phyloP scores from a whole-genome alignment of 768 basidiomycete genomes.

The Suillus placidus region DNA sequence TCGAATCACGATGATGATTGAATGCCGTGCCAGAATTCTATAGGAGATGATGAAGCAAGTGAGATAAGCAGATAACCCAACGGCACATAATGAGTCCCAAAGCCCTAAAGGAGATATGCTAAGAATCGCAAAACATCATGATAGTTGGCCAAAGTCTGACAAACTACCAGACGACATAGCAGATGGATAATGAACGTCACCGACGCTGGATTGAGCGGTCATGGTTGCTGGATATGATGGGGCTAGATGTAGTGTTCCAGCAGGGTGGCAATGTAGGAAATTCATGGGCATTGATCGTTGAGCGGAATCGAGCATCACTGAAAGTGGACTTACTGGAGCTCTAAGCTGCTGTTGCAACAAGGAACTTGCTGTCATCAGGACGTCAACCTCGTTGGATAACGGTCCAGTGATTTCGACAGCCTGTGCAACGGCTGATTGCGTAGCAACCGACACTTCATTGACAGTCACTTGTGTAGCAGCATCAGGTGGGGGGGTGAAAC shows the following conservation, averaged over 20 bases:
- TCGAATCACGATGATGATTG: constrained; percentile 18
- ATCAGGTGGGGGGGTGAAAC: constrained; percentile 35
- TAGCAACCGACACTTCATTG: constrained; percentile 58
- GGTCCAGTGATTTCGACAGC: constrained; percentile 79
- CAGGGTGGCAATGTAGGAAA: constrained; percentile 38
- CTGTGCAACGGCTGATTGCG: constrained; percentile 80
- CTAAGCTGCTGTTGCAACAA: constrained; percentile 50
- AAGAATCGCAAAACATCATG: constrained; percentile 17
- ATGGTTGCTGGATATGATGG: constrained; percentile 32
- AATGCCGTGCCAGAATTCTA: constrained; percentile 29
- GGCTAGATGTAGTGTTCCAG: constrained; percentile 30
- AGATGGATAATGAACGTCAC: constrained; percentile 26
- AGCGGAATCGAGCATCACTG: constrained; percentile 28
- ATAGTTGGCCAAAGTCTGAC: constrained; percentile 29
- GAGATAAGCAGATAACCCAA: constrained; percentile 25
- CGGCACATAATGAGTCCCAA: constrained; percentile 31
- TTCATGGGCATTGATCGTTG: constrained; percentile 32
- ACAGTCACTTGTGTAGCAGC: constrained; percentile 50
- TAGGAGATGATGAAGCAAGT: constrained; percentile 31
- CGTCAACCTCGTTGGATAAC: constrained; percentile 76
- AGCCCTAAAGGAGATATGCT: constrained; percentile 25
- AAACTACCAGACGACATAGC: constrained; percentile 24
- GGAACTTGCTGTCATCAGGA: constrained; percentile 69
- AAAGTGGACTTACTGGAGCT: constrained; percentile 28
- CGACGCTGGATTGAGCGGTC: constrained; percentile 19